These are phyloP conservation scores for Neophaeococcomyces aloes DNA, from an alignment of 2,329 filamentous ascomycete genomes.

Conservation along the genomic window DNA sequence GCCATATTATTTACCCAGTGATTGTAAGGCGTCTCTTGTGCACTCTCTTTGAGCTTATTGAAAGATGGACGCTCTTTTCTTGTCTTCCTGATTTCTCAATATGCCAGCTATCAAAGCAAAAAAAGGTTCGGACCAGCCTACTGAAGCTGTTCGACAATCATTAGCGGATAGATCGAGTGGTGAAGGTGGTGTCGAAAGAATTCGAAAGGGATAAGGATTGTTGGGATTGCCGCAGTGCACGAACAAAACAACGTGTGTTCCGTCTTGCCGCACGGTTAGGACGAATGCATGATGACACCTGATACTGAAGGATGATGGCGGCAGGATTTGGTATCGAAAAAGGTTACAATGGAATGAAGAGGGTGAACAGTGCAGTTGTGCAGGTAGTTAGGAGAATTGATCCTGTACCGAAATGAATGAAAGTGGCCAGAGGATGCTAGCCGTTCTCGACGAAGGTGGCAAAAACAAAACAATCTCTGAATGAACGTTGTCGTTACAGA, in stretches of 20 bases:
- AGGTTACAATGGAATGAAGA: not conserved
- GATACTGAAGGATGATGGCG: not conserved
- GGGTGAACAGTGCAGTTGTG: not conserved
- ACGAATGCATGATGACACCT: not conserved
- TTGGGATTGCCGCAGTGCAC: not conserved
- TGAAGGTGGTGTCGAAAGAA: not conserved
- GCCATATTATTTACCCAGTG: constrained; percentile 53
- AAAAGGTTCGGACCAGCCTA: constrained; percentile 6
- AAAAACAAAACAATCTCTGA: constrained; percentile 1
- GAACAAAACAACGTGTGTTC: not conserved
- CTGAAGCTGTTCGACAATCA: constrained; percentile 4
- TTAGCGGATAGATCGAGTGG: constrained; percentile 4
- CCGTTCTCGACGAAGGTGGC: constrained; percentile 4
- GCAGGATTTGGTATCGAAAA: not conserved
- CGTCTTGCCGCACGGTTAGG: not conserved
- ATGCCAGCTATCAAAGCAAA: not conserved
- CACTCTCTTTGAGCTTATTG: too few relatives aligned
- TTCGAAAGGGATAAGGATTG: constrained; percentile 5
- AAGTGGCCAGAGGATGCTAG: constrained; percentile 19
- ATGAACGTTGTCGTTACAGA: constrained; percentile 1
- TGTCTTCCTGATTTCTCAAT: not conserved
- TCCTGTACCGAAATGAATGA: constrained; percentile 23
- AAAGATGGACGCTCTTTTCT: constrained; percentile 12
- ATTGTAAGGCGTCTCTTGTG: too few relatives aligned
- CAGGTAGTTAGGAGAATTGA: constrained; percentile 15